Conservation (phyloP, 441 rosid species). For the Manihot esculenta region DNA sequence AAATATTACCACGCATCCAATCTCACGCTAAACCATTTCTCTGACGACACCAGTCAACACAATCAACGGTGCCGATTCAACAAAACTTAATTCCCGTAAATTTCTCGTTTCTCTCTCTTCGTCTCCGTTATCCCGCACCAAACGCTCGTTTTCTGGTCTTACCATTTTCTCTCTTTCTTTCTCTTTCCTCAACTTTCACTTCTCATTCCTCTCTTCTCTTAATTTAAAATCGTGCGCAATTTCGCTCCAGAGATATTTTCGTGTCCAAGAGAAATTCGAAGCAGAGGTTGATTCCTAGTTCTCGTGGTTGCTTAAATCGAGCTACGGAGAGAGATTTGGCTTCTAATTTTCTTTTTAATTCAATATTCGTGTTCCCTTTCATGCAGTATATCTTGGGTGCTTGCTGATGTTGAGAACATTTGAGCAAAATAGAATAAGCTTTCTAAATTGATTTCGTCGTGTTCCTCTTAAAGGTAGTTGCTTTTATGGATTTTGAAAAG, state of each 20-base stretch:
- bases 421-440: neutral
- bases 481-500: neutral
- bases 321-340: too few relatives aligned
- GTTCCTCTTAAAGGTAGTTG: neutral
- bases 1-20: neutral
- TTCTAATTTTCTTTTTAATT: too few relatives aligned
- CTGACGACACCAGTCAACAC: neutral
- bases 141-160: neutral
- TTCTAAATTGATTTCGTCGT: neutral
- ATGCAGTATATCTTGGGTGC: neutral
- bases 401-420: constrained; percentile 1
- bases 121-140: constrained; percentile 1
- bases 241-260: neutral
- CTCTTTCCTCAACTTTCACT: neutral
- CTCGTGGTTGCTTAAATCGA: too few relatives aligned
- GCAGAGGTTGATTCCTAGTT: constrained; percentile 11
- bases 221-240: neutral
- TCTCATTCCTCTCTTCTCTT: neutral
- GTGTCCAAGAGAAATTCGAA: constrained; percentile 3
- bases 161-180: neutral
- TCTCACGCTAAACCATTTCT: neutral
- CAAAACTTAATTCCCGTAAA: neutral
- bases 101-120: neutral
- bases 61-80: neutral
- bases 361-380: too few relatives aligned